Evolutionary conservation across 2,329 filamentous ascomycete genomes (phyloP).

Genomic region (Fusarium ramigenum): DNA sequence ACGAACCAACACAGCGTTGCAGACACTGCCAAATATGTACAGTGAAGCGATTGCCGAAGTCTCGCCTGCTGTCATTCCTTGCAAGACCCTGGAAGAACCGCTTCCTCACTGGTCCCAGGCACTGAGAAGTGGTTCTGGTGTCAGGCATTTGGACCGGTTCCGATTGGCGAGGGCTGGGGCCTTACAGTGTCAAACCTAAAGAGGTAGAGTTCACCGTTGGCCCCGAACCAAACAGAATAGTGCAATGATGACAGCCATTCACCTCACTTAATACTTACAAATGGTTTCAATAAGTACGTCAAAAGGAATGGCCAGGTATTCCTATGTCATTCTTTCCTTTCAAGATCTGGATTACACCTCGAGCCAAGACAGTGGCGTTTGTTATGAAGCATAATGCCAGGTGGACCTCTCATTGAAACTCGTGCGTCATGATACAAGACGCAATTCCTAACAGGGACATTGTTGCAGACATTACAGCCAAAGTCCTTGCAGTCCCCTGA

Average conservation of each 20-base stretch:
- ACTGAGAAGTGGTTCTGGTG: neutral
- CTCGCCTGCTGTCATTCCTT: neutral
- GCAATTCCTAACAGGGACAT: neutral
- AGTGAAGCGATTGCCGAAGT: neutral
- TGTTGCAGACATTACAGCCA: neutral
- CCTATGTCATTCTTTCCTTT: neutral
- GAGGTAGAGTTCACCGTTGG: neutral
- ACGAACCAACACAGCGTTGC: neutral
- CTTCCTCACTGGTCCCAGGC: neutral
- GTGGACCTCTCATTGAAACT: fast-evolving
- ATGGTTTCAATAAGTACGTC: fast-evolving
- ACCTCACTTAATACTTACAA: neutral
- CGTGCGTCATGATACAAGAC: too few relatives aligned
- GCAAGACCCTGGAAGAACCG: neutral
- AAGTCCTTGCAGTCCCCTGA: neutral
- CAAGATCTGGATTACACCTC: neutral
- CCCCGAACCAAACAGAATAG: neutral
- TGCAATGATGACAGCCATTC: neutral
- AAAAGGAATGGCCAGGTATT: too few relatives aligned
- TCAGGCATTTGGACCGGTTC: neutral
- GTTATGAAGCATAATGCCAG: neutral
- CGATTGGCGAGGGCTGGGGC: neutral
- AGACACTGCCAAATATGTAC: neutral
- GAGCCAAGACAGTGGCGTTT: neutral
- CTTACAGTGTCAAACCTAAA: neutral